These are phyloP conservation scores for Stylosanthes scabra DNA, from an alignment of 331 rosid genomes.

Conservation along the genomic window DNA sequence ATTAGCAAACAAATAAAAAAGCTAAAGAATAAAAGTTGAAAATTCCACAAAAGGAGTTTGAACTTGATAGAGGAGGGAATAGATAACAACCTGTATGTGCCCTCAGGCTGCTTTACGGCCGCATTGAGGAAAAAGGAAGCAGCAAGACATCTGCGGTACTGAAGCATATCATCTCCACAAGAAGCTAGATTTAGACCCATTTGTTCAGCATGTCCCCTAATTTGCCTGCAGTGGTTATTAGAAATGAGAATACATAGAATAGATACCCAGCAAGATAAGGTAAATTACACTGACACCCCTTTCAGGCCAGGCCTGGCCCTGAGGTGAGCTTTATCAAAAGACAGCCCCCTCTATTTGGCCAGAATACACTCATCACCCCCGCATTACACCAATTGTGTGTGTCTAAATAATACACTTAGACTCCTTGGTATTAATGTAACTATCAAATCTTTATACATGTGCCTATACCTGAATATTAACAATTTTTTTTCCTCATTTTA, in stretches of 20 bases:
- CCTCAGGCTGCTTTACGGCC: conserved; percentile 87
- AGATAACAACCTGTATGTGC: conserved; percentile 77
- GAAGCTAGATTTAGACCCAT: conserved; percentile 76
- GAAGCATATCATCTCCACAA: conserved; percentile 87
- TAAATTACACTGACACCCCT: no score
- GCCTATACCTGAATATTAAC: no score
- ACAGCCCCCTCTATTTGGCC: no score
- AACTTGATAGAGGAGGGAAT: not conserved
- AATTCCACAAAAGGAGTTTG: conserved; percentile 11
- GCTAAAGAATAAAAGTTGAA: not conserved
- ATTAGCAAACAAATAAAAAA: not conserved
- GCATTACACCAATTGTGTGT: no score
- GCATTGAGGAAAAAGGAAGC: conserved; percentile 94
- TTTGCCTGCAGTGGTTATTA: conserved; percentile 67
- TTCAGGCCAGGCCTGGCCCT: no score
- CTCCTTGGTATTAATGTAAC: no score
- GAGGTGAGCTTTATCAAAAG: no score
- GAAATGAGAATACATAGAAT: conserved; percentile 32
- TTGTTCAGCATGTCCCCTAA: conserved; percentile 70
- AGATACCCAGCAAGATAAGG: not conserved
- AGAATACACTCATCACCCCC: no score
- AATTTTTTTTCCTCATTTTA: no score
- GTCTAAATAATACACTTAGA: no score
- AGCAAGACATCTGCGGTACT: conserved; percentile 87
- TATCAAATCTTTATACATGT: no score